Evolutionary conservation across 2,329 filamentous ascomycete species (phyloP), one percentile per base, ranked within the genome.

Genomic region (Cladosporium sp.): DNA sequence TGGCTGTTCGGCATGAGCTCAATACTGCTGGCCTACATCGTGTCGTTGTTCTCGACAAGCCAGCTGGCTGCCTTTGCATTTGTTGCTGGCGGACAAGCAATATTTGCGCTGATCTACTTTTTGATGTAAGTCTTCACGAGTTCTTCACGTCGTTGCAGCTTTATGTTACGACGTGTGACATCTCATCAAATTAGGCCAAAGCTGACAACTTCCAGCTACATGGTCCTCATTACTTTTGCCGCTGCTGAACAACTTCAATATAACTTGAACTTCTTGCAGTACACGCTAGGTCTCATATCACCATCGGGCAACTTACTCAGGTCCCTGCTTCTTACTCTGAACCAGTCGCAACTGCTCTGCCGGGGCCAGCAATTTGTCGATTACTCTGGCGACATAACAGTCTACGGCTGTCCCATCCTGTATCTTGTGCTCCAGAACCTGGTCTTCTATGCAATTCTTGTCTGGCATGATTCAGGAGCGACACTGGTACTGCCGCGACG

Each of bases 1-100:
- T 84, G 90, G 65, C 83, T 96, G 0, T 96, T 93, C 74, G 92
- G 92, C 1, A 77, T 96, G n/a, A 87, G 90, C 0, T 89, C 91
- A 0, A 91, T 86, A 5, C 79, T 95, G 5, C 80, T 93, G 57
- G 86, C 89, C 2, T 97, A 96, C 76, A 80, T 93, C 54, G 83
- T 96, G 56, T 96, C 92, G 0, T 84, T 96, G 0, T 89, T 92
- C 70, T 86, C 89, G 32, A 85, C 84, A 61, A 92, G 89, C 25
- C 91, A 96, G 76, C 83, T 97, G 6, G 89, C 91, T 6, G 88
- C 93, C 0, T 97, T 95, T 76, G 93, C 92, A 0, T 90, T 94
- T 75, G 88, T 91, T 2, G 91, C 92, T 1, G 91, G 89, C 21
- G 85, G 87, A 14, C 92, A 96, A 77, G 90, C 89, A 25, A 74